Evolutionary conservation across 441 rosid genomes (phyloP), one percentile per base, ranked within the genome.

Genomic region (Bruguiera hainesii): DNA sequence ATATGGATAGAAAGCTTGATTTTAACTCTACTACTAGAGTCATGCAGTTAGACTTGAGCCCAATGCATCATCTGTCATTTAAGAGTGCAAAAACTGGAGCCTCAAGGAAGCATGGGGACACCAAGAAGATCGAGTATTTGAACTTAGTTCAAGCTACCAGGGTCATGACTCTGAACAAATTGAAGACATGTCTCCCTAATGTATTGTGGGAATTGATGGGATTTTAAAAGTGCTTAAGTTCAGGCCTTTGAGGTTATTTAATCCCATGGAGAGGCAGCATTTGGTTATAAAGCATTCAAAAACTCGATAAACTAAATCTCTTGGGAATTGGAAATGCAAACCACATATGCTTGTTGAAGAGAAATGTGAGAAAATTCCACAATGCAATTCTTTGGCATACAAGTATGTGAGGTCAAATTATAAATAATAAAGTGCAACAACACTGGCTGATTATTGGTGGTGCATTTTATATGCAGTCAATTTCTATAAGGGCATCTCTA

Each of bases 171-270:
- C 76, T 95, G 55, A 87, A 66, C 80, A 83, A 87, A 75, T 85
- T 92, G 52, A 90, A 83, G 79, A 78, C 90, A 51, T 77, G 81
- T 78, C 96, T 95, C 58, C 99, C 99, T 51, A 82, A 70, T 65
- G 87, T 87, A 48, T 95, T 92, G 69, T 86, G 82, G 80, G 85
- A 86, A 68, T 76, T 95, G 55, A 78, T 81, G 78, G 87, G 71
- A 48, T 87, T 90, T 65, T 84, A 26, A 97, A 0, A 73, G 75
- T 49, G 88, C 87, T 64, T 87, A 74, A 66, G 79, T 84, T 49
- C 67, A 63, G 68, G 94, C 88, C 51, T 79, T 90, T 39, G 88
- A 85, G 78, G 85, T 82, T 64, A 71, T 90, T 67, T 73, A 77
- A 31, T 64, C 79, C 75, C 76, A 31, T 7, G 70, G 68, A 6